Evolutionary conservation across 257 asterid genomes (phyloP), one percentile per base, ranked within the genome.

Genomic region (Marsdenia floribunda): DNA sequence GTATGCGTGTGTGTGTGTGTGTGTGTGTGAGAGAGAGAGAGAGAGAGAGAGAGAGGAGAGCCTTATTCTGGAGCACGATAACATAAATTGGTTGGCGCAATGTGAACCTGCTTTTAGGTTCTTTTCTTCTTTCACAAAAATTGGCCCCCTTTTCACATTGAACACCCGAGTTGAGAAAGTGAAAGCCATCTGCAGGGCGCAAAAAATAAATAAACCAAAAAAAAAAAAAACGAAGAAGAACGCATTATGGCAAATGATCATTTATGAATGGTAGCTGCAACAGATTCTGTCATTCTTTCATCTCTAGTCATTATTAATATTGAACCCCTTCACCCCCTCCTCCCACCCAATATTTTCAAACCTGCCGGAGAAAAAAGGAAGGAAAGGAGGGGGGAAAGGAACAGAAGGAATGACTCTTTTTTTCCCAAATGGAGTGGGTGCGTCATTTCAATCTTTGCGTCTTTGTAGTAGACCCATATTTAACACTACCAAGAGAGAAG

Each of bases 261-360:
- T 50, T 77, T 42, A 35, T 22, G 55, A 55, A 72, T 44, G 65
- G 70, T 57, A 44, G 73, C 65, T 55, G 21, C 50, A 55, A 60
- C 44, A 47, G 29, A 29, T 80, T 60, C 63, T 66, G 75, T 69
- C 79, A 77, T 67, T 44, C 70, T 71, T 29, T 44, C 49, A 44
- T 44, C 60, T 44, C 26, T 7, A 22, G 47, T 72, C 66, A 69
- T 52, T 50, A 40, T 60, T 72, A 13, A n/a, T 21, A 68, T 57
- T 40, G 64, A 47, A 49, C 75, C 29, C 77, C 78, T 67, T 21
- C 67, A 5, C 69, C 55, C 68, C 47, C 47, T 42, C 49, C 49
- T 7, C 10, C 49, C 12, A 44, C 2, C 11, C 49, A 7, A 11
- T 44, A 66, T 13, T 5, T 71, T 44, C 55, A 50, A 18, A 5